These are phyloP conservation scores for Osmozyma mogii DNA, from an alignment of 805 yeast genomes.

Conservation along the genomic window DNA sequence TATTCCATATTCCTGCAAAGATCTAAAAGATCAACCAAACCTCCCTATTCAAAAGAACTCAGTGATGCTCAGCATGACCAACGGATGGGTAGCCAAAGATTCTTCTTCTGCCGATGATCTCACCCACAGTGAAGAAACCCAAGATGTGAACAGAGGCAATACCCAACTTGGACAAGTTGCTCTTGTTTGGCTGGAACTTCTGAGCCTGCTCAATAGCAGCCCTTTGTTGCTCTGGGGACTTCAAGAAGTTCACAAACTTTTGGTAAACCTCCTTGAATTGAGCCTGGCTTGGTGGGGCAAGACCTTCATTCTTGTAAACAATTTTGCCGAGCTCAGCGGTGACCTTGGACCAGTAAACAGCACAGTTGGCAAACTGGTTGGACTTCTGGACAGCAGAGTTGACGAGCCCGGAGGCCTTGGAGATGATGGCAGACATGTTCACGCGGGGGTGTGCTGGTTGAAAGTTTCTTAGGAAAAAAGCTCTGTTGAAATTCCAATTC, in stretches of 20 bases:
- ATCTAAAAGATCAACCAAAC: too few relatives aligned
- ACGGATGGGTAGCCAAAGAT: conserved; percentile 77
- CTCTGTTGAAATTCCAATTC: too few relatives aligned
- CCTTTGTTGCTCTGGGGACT: conserved; percentile 48
- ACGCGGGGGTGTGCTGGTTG: too few relatives aligned
- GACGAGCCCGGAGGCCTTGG: conserved; percentile 32
- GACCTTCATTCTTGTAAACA: conserved; percentile 85
- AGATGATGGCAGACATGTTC: conserved; percentile 40
- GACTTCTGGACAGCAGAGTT: conserved; percentile 30
- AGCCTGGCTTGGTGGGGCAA: conserved; percentile 79
- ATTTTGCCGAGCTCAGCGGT: conserved; percentile 58
- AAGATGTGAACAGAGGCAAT: conserved; percentile 75
- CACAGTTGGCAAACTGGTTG: conserved; percentile 37
- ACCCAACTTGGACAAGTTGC: conserved; percentile 55
- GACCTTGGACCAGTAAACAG: conserved; percentile 78
- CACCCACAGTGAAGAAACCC: conserved; percentile 92
- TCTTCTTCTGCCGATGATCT: conserved; percentile 92
- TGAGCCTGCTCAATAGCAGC: conserved; percentile 41
- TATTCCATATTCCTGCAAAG: too few relatives aligned
- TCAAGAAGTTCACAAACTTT: conserved; percentile 26
- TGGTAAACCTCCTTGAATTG: conserved; percentile 74
- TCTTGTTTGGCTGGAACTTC: conserved; percentile 36
- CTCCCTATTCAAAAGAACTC: too few relatives aligned
- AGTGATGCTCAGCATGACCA: conserved; percentile 36
- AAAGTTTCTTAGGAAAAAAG: too few relatives aligned